Evolutionary conservation across 768 basidiomycete genomes (phyloP), one percentile per base, ranked within the genome.

Genomic region (Termitomyces sp.): DNA sequence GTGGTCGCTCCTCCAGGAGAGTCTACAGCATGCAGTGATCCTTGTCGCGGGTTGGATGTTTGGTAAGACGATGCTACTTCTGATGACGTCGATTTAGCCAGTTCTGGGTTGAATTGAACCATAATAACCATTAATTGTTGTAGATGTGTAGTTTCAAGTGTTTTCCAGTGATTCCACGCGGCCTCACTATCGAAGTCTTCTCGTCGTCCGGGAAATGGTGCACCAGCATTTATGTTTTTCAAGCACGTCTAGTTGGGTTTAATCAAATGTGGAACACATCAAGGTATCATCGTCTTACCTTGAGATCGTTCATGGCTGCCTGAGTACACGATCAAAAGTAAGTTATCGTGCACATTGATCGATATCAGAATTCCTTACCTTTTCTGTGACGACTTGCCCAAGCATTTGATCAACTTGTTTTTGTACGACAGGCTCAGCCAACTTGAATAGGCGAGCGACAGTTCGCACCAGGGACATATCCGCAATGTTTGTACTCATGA

Each of bases 51-150:
- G 72, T 72, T 59, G 72, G 85, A 59, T 67, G 76, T 32, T 67
- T 71, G 69, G 79, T 79, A 55, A 69, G 78, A 62, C 6, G 76
- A 72, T 13, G 75, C 67, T 4, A 71, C 72, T 34, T 88, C 88
- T 4, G 82, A 73, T 1, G 88, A 81, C 4, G 84, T 82, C 4
- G 89, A 87, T 68, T 89, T 92, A 18, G 92, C 90, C 7, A 96
- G 82, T 59, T 90, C 86, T 0, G 94, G 94, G 59, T 95, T 94
- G 59, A 85, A 76, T 64, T 92, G 82, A 53, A 92, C 83, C 87
- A 98, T 90, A 26, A 84, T 76, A 42, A 96, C 78, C 80, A 97
- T 92, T 53, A 94, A 80, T 68, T 96, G 92, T 27, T 92, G 92
- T 5, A 98, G 76, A 59, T 88, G 84, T 0, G 89, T 80, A 0